Evolutionary conservation across 2,329 filamentous ascomycete genomes (phyloP), one percentile per base, ranked within the genome.

Genomic region (Penicillium oxalicum): DNA sequence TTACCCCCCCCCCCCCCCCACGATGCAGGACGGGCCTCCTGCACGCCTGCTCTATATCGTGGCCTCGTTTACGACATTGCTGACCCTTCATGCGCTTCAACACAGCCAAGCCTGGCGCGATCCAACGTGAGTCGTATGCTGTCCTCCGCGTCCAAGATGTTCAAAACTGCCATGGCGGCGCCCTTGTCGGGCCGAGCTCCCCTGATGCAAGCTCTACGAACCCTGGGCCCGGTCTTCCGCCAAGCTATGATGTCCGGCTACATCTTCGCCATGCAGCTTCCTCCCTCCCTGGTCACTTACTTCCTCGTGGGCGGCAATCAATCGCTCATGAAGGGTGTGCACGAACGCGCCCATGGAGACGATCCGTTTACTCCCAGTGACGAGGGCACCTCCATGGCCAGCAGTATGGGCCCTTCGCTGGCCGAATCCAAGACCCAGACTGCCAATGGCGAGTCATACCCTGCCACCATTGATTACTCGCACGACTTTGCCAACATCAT

Each of bases 211-310:
- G 74, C 74, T 1, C 50, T 71, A 9, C 60, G 59, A 8, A 71
- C 71, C 0, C 48, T 78, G n/a, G 60, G 57, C 12, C 77, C 78
- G 1, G 60, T 82, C 1, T 32, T 74, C n/a, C 62, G 62, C 18
- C 79, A 82, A 54, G 51, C 76, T 24, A 44, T 61, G 7, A 66
- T 72, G 45, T 80, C 77, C 2, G 74, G 75, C 49, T 82, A 82
- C 55, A 70, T 81, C 43, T 80, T 80, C 53, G 70, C 70, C 11
- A 76, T 82, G 63, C 71, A 75, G 37, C 64, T 81, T 2, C 78
- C 77, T 2, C 60, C 63, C 32, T 63, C 68, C 4, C 56, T 79
- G 11, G 70, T 75, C 42, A 65, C 59, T 40, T 71, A 68, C 54
- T 62, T 74, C 43, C 72, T 71, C n/a, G 68, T 60, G 0, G 71